These are phyloP conservation scores for Termitomyces sp. DNA, from an alignment of 768 basidiomycete species.

Conservation along the genomic window DNA sequence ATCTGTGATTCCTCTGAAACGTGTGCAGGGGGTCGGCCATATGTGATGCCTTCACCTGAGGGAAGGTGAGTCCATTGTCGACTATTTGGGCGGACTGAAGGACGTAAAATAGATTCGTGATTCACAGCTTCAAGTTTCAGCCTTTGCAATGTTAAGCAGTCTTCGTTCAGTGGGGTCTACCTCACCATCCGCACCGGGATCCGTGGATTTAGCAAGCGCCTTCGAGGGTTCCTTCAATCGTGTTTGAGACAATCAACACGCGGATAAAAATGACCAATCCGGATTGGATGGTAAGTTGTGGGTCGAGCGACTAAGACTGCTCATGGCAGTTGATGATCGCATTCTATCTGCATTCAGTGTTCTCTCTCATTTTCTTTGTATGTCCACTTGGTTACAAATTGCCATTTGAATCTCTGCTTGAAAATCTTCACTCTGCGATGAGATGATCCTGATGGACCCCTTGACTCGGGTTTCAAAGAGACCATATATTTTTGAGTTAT, in stretches of 20 bases:
- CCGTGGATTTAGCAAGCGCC: background rate
- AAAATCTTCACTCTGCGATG: background rate
- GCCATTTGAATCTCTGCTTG: background rate
- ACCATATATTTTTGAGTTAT: background rate
- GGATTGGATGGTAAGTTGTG: background rate
- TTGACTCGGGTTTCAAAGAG: background rate
- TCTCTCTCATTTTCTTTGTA: background rate
- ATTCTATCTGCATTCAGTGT: background rate
- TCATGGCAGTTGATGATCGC: background rate
- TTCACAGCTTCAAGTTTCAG: background rate
- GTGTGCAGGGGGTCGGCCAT: conserved; percentile 10
- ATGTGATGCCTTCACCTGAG: conserved; percentile 7
- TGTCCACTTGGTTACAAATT: background rate
- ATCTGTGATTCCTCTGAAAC: conserved; percentile 14
- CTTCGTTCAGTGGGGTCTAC: background rate
- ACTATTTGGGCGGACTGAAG: conserved; percentile 4
- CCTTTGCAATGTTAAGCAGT: background rate
- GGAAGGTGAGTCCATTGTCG: conserved; percentile 12
- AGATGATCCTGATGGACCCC: background rate
- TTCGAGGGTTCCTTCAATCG: background rate
- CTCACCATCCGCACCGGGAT: background rate
- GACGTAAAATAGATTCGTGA: background rate
- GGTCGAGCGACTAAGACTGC: background rate
- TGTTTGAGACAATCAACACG: background rate
- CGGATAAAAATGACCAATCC: background rate